Conservation (phyloP, 345 rosid species). For the Excoecaria agallocha region DNA sequence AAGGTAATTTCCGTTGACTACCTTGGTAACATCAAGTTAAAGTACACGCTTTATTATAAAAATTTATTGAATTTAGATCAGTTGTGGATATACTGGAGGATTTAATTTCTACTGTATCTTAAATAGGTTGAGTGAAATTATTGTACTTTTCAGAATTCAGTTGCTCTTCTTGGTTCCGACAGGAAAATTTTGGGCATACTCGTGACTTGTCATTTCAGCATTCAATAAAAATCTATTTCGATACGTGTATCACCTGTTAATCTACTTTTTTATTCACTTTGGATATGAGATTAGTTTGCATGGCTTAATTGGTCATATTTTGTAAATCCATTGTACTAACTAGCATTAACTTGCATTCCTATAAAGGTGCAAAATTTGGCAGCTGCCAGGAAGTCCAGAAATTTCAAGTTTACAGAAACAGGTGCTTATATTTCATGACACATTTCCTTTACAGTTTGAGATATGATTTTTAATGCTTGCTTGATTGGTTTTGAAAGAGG, state of each 20-base stretch:
- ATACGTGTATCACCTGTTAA: slow-evolving; percentile 36
- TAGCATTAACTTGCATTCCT: slow-evolving; percentile 4
- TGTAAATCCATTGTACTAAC: slow-evolving; percentile 3
- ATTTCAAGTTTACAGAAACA: slow-evolving; percentile 71
- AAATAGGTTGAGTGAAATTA: slow-evolving; percentile 11
- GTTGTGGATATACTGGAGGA: neutral
- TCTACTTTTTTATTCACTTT: slow-evolving; percentile 6
- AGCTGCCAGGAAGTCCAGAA: slow-evolving; percentile 86
- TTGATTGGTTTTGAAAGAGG: neutral
- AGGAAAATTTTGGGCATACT: slow-evolving; percentile 66
- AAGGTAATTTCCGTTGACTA: slow-evolving; percentile 53
- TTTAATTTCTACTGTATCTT: slow-evolving; percentile 20
- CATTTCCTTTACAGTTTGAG: neutral
- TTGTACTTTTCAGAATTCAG: slow-evolving; percentile 58
- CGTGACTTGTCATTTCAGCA: slow-evolving; percentile 88
- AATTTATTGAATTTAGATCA: neutral
- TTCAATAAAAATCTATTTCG: slow-evolving; percentile 93
- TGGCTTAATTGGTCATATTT: slow-evolving; percentile 7
- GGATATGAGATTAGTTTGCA: neutral
- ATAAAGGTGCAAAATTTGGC: slow-evolving; percentile 85
- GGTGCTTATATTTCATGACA: slow-evolving; percentile 39
- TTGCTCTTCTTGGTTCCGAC: slow-evolving; percentile 72
- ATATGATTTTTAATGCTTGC: neutral
- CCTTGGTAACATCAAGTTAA: slow-evolving; percentile 1
- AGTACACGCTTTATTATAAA: neutral